Evolutionary conservation across 2,329 filamentous ascomycete genomes (phyloP).

Genomic region (Aspergillus phoenicis): DNA sequence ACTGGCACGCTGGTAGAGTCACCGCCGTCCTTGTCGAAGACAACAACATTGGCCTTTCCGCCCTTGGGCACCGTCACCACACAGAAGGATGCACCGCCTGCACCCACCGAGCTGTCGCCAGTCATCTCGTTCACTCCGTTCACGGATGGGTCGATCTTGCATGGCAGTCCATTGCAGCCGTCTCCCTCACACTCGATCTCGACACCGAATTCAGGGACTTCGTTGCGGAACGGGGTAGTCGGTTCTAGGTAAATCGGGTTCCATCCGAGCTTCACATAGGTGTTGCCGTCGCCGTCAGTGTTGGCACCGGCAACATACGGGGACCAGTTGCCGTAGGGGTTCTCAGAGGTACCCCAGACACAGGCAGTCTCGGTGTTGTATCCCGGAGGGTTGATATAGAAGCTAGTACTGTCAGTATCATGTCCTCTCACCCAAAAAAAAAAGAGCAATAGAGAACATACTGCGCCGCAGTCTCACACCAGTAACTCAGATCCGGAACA

Average conservation of each 20-base stretch:
- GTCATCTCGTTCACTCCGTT: constrained; percentile 61
- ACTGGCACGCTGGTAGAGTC: constrained; percentile 8
- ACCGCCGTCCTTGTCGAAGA: constrained; percentile 50
- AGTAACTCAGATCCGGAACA: constrained; percentile 70
- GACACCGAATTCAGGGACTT: constrained; percentile 66
- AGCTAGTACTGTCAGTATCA: constrained; percentile 50
- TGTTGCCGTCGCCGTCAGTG: constrained; percentile 64
- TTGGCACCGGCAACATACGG: constrained; percentile 78
- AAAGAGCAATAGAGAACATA: constrained; percentile 47
- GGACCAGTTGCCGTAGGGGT: constrained; percentile 73
- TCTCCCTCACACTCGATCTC: constrained; percentile 69
- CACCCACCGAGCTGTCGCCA: constrained; percentile 62
- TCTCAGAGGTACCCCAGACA: constrained; percentile 67
- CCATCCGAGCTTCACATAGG: constrained; percentile 74
- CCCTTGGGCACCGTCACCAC: constrained; percentile 74
- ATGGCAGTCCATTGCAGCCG: constrained; percentile 73
- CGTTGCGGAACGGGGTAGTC: constrained; percentile 55
- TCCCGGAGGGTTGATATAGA: constrained; percentile 77
- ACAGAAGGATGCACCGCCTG: constrained; percentile 71
- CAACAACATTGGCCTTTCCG: constrained; percentile 66
- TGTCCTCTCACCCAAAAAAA: not conserved
- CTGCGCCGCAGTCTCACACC: constrained; percentile 73
- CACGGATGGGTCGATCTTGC: constrained; percentile 66
- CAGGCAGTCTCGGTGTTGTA: constrained; percentile 63
- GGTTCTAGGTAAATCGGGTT: constrained; percentile 71